Evolutionary conservation across 306 rosid species (phyloP).

Genomic region (Lathyrus oleraceus): DNA sequence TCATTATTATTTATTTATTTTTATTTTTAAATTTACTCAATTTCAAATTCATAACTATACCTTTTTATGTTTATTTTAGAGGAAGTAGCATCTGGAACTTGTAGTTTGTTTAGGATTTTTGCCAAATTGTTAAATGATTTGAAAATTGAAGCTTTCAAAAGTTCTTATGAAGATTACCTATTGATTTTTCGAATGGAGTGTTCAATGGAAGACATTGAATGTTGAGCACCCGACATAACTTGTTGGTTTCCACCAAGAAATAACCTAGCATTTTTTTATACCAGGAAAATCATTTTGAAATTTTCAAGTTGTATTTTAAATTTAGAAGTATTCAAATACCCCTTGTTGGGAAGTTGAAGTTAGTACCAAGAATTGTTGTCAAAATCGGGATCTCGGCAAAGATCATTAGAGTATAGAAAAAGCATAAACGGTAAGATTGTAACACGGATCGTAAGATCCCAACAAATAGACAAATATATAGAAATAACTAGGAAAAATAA

Average conservation of each 20-base stretch:
- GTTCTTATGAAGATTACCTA: neutral
- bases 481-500: too few relatives aligned
- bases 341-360: too few relatives aligned
- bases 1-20: slow-evolving; percentile 7
- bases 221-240: neutral
- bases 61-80: neutral
- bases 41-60: neutral
- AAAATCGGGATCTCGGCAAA: too few relatives aligned
- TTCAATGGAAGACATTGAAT: neutral
- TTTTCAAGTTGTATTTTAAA: too few relatives aligned
- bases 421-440: too few relatives aligned
- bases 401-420: too few relatives aligned
- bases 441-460: too few relatives aligned
- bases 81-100: neutral
- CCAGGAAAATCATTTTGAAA: too few relatives aligned
- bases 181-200: neutral
- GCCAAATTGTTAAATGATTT: neutral
- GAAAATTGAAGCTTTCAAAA: neutral
- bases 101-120: neutral
- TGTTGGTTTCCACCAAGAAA: neutral
- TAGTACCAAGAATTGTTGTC: too few relatives aligned
- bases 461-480: too few relatives aligned
- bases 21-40: neutral
- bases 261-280: neutral
- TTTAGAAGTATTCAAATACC: too few relatives aligned